These are phyloP conservation scores for Pyracantha coccinea DNA, from an alignment of 331 rosid species.

Conservation along the genomic window DNA sequence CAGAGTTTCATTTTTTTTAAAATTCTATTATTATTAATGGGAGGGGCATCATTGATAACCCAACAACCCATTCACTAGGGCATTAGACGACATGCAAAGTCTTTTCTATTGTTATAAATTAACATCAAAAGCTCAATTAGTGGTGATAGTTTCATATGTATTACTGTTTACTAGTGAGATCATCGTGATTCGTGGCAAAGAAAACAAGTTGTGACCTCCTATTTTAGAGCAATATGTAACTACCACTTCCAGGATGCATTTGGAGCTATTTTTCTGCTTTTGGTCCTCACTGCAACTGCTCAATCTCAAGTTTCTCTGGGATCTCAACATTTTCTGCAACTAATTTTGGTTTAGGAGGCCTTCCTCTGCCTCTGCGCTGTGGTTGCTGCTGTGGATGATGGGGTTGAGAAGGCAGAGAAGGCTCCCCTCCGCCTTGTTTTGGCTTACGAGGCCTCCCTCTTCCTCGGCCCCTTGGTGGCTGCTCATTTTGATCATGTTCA, in stretches of 20 bases:
- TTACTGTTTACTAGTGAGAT: too few species aligned
- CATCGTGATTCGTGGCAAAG: neutral
- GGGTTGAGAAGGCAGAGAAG: too few species aligned
- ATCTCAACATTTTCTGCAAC: neutral
- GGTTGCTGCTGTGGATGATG: neutral
- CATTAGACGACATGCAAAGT: too few species aligned
- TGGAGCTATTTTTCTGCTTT: neutral
- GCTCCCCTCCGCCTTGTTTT: neutral
- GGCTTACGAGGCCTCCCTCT: neutral
- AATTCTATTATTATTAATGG: too few species aligned
- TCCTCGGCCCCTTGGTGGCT: neutral
- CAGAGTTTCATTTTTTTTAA: too few species aligned
- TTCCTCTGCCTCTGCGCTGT: conserved; percentile 14
- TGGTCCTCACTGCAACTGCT: neutral
- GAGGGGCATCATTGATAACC: too few species aligned
- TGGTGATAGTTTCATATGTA: too few species aligned
- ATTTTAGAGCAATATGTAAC: too few species aligned
- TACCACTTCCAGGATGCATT: neutral
- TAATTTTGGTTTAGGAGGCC: conserved; percentile 13
- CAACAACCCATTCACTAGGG: too few species aligned
- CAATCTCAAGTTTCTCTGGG: neutral
- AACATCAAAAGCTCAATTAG: neutral
- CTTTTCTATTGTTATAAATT: neutral
- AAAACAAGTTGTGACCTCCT: neutral
- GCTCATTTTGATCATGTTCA: neutral